Evolutionary conservation across 306 rosid genomes (phyloP).

Genomic region (Lathyrus aphaca): DNA sequence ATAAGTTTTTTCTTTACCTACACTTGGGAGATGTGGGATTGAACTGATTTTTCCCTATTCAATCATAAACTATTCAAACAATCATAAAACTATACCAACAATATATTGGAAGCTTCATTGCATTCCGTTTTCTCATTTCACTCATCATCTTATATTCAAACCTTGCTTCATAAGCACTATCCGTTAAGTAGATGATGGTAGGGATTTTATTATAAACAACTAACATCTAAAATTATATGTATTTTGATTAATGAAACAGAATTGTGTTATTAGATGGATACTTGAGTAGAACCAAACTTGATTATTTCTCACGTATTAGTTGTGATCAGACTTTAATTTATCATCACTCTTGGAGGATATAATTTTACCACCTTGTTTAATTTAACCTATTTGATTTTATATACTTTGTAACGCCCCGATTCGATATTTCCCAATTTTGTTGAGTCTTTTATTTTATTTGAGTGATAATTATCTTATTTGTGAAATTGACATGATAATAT

Average conservation of each 20-base stretch:
- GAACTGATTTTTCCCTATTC: not conserved
- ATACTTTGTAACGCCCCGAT: constrained; percentile 1
- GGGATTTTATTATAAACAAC: constrained; percentile 7
- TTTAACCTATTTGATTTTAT: constrained; percentile 33
- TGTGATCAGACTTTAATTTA: not conserved
- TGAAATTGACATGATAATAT: too few species aligned
- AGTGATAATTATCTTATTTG: too few species aligned
- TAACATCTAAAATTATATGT: constrained; percentile 24
- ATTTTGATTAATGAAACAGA: constrained; percentile 16
- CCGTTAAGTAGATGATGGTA: not conserved
- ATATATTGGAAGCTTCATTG: not conserved
- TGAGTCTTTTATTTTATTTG: too few species aligned
- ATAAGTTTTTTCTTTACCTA: not conserved
- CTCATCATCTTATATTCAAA: constrained; percentile 1
- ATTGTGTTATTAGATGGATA: constrained; percentile 15
- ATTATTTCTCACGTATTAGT: constrained; percentile 6
- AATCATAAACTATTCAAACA: not conserved
- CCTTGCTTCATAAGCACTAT: not conserved
- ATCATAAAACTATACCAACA: not conserved
- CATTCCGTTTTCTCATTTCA: constrained; percentile 1
- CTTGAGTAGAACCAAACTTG: constrained; percentile 7
- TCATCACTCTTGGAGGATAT: constrained; percentile 6
- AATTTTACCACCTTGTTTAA: constrained; percentile 20
- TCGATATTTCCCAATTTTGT: too few species aligned
- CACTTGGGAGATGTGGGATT: not conserved